Evolutionary conservation across 2,329 filamentous ascomycete species (phyloP).

Genomic region (Teratosphaeria gauchensis): DNA sequence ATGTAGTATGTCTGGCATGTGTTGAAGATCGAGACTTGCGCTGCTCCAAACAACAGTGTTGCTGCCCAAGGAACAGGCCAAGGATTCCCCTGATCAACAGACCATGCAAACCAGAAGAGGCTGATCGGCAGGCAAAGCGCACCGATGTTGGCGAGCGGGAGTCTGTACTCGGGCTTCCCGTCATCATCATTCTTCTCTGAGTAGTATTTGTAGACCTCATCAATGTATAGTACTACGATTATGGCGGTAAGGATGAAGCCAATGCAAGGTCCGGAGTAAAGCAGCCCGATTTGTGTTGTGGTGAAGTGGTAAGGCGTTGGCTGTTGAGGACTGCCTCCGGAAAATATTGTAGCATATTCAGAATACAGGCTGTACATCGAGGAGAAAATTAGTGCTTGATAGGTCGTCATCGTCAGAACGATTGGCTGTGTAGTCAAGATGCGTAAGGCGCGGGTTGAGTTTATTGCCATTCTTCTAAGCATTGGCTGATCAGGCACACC

Average conservation of each 20-base stretch:
- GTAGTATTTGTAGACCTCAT: conserved; percentile 36
- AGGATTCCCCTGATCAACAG: conserved; percentile 29
- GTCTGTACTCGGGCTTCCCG: conserved; percentile 32
- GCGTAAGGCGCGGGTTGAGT: not conserved
- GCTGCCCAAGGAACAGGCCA: conserved; percentile 32
- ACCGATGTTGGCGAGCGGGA: conserved; percentile 37
- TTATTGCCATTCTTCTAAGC: not conserved
- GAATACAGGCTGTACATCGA: not conserved
- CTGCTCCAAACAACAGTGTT: conserved; percentile 40
- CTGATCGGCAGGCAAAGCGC: conserved; percentile 33
- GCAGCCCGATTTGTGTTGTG: not conserved
- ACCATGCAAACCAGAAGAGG: conserved; percentile 36
- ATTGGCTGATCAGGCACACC: not conserved
- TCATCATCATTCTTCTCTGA: conserved; percentile 31
- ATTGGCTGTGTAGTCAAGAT: not conserved
- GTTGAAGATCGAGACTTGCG: conserved; percentile 44
- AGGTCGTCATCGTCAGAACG: not conserved
- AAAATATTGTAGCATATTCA: not conserved
- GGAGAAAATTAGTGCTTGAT: not conserved
- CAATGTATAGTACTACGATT: conserved; percentile 35
- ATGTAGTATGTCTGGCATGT: conserved; percentile 46
- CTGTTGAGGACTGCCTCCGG: not conserved
- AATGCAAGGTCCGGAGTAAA: not conserved
- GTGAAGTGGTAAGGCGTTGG: not conserved
- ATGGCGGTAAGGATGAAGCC: not conserved